phyloP scores from a whole-genome alignment of 176 grass and related monocot genomes.

The Juncus inflexus region DNA sequence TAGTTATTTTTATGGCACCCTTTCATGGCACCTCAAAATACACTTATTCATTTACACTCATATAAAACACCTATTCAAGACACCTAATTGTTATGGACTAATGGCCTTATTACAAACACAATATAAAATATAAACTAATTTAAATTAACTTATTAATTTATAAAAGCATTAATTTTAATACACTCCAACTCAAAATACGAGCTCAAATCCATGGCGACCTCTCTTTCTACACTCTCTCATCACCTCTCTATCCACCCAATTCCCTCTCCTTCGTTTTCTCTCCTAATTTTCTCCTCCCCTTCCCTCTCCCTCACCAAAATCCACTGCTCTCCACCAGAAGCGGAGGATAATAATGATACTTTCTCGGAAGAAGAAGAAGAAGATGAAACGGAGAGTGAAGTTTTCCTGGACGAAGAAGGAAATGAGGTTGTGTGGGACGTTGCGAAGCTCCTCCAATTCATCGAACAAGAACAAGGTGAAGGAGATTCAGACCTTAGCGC shows the following conservation, averaged over 20 bases:
- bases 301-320: constrained; percentile 25
- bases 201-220: constrained; percentile 31
- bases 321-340: constrained; percentile 25
- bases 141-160: too few relatives aligned
- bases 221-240: constrained; percentile 27
- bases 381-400: constrained; percentile 20
- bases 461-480: constrained; percentile 16
- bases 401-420: constrained; percentile 8
- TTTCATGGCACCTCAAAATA: too few relatives aligned
- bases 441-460: too few relatives aligned
- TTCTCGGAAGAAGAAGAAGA: constrained; percentile 14
- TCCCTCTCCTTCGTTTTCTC: constrained; percentile 20
- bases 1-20: too few relatives aligned
- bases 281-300: constrained; percentile 2
- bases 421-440: background rate
- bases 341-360: constrained; percentile 15
- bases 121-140: too few relatives aligned
- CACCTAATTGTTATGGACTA: too few relatives aligned
- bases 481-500: constrained; percentile 36
- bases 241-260: constrained; percentile 28
- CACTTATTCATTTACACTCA: too few relatives aligned
- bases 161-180: too few relatives aligned
- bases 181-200: background rate
- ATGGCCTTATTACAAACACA: too few relatives aligned
- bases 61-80: too few relatives aligned